Evolutionary conservation across 129 eudicot genomes (phyloP), one percentile per base, ranked within the genome.

Genomic region (Artemisia argyi): DNA sequence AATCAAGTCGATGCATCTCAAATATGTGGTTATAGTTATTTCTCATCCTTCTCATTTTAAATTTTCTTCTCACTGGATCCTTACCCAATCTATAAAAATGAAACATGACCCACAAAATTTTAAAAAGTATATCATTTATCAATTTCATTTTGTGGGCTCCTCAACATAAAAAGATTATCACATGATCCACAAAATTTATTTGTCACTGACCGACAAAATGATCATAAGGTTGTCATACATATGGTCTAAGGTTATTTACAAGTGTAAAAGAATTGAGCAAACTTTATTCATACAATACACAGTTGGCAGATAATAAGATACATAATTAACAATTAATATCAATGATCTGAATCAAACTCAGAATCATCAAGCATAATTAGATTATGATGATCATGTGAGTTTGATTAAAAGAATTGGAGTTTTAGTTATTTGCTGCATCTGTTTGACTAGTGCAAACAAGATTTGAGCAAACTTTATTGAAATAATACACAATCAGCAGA

Each of bases 311-410:
- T 28, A 55, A 28, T 26, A 17, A 28, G 54, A 77, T 62, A 77
- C 76, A 62, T 70, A 71, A 70, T 62, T 11, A 70, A 70, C 76
- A 52, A 11, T 28, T 39, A 52, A 50, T 61, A 19, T 60, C 81
- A 77, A 15, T n/a, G n/a, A n/a, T n/a, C n/a, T n/a, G n/a, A n/a
- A n/a, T n/a, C n/a, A n/a, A n/a, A n/a, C n/a, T n/a, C n/a, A n/a
- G n/a, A n/a, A n/a, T n/a, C n/a, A n/a, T n/a, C n/a, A n/a, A n/a
- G n/a, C n/a, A n/a, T n/a, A n/a, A n/a, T n/a, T n/a, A n/a, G n/a
- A n/a, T n/a, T n/a, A n/a, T n/a, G n/a, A n/a, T n/a, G n/a, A n/a
- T n/a, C n/a, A n/a, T n/a, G n/a, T n/a, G n/a, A n/a, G n/a, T n/a
- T n/a, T n/a, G n/a, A n/a, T n/a, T n/a, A n/a, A 28, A 28, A 75